Conservation (phyloP, 495 filamentous ascomycete genomes). For the Cladorrhinum samala region DNA sequence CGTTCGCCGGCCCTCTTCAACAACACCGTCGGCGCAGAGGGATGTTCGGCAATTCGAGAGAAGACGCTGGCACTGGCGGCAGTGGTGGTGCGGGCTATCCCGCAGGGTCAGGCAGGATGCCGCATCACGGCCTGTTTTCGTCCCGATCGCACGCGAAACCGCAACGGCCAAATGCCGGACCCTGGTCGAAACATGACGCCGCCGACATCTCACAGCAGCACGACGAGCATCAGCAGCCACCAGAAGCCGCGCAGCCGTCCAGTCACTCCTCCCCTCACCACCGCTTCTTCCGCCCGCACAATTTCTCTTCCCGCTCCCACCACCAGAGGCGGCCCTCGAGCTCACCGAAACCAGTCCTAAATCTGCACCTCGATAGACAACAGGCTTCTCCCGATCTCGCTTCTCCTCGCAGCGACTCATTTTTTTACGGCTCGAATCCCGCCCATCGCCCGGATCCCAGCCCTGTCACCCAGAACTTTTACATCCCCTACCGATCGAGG, state of each 20-base stretch:
- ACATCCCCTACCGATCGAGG: slow-evolving; percentile 13
- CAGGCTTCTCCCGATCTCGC: slow-evolving; percentile 19
- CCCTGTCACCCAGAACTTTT: slow-evolving; percentile 10
- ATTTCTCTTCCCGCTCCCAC: slow-evolving; percentile 4
- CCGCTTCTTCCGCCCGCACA: slow-evolving; percentile 17
- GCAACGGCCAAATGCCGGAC: slow-evolving; percentile 18
- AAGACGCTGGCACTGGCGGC: slow-evolving; percentile 12
- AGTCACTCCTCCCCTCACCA: slow-evolving; percentile 13
- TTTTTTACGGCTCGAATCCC: slow-evolving; percentile 18
- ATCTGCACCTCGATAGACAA: slow-evolving; percentile 10
- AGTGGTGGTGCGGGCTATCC: slow-evolving; percentile 10
- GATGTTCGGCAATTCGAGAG: slow-evolving; percentile 12
- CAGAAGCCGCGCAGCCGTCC: slow-evolving; percentile 11
- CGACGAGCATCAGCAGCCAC: slow-evolving; percentile 17
- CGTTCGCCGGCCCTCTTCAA: background rate
- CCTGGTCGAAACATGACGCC: slow-evolving; percentile 28
- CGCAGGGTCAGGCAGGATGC: slow-evolving; percentile 5
- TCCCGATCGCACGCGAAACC: slow-evolving; percentile 15
- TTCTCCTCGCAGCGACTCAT: slow-evolving; percentile 43
- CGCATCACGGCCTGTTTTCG: slow-evolving; percentile 18
- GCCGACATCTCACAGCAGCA: slow-evolving; percentile 13
- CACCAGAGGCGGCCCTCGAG: slow-evolving; percentile 10
- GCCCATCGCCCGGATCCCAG: slow-evolving; percentile 12
- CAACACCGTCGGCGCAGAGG: background rate
- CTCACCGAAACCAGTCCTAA: slow-evolving; percentile 13